These are phyloP conservation scores for Epicoccum nigrum DNA, from an alignment of 2,329 filamentous ascomycete genomes.

Conservation along the genomic window DNA sequence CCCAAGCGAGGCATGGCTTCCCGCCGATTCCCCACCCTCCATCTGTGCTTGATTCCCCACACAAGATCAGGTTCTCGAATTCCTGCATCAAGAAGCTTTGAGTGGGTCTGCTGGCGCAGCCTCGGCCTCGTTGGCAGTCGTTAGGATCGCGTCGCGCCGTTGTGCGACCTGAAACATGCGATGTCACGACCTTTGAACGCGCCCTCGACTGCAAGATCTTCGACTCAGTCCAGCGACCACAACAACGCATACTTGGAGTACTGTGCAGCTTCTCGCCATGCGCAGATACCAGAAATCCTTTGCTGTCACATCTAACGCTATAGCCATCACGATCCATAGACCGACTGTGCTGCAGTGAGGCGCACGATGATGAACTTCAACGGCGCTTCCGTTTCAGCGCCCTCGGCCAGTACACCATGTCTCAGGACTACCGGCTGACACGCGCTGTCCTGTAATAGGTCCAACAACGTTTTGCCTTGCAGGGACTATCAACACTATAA, in stretches of 20 bases:
- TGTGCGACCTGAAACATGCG: slow-evolving; percentile 11
- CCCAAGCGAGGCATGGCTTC: background rate
- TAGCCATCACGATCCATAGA: too few relatives aligned
- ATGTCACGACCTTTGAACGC: slow-evolving; percentile 1
- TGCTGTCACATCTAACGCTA: too few relatives aligned
- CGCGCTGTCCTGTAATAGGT: slow-evolving; percentile 1
- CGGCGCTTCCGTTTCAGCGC: slow-evolving; percentile 11
- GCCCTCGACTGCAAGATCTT: background rate
- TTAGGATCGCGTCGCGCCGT: slow-evolving; percentile 2
- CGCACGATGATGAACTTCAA: background rate
- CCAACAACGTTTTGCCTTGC: slow-evolving; percentile 2
- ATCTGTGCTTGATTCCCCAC: background rate
- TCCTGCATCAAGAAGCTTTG: background rate
- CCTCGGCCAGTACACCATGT: slow-evolving; percentile 6
- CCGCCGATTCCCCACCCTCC: background rate
- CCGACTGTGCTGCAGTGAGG: background rate
- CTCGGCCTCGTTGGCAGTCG: background rate
- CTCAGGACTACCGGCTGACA: slow-evolving; percentile 15
- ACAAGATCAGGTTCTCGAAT: too few relatives aligned
- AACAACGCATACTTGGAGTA: too few relatives aligned
- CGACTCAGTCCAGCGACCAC: background rate
- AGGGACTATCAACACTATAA: slow-evolving; percentile 4
- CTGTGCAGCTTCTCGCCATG: too few relatives aligned
- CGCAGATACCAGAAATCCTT: too few relatives aligned
- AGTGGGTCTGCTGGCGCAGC: background rate